These are phyloP conservation scores for Arthrocladium fulminans DNA, from an alignment of 2,329 filamentous ascomycete genomes.

Conservation along the genomic window DNA sequence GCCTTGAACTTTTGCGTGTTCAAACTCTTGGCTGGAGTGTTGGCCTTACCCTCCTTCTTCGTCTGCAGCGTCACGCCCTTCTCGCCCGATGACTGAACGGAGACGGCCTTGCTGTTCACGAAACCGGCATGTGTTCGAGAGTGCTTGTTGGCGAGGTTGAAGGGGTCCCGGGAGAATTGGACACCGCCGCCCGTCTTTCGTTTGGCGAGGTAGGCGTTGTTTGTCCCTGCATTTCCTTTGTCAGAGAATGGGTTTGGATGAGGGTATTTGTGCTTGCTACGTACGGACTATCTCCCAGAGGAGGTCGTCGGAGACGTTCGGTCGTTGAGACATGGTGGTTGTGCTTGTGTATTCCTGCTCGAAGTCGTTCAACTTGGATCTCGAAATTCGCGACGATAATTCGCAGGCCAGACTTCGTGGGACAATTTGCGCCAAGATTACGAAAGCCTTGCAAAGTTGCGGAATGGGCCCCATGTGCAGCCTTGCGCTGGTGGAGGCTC, in stretches of 20 bases:
- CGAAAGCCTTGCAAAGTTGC: not conserved
- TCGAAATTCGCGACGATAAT: not conserved
- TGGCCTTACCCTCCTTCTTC: constrained; percentile 65
- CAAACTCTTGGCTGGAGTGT: constrained; percentile 63
- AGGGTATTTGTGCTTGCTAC: constrained; percentile 38
- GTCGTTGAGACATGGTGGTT: constrained; percentile 36
- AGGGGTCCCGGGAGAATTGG: constrained; percentile 86
- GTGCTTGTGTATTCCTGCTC: not conserved
- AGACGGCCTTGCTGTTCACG: constrained; percentile 88
- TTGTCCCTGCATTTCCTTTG: constrained; percentile 52
- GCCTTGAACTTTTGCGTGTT: constrained; percentile 61
- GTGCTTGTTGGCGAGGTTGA: constrained; percentile 90
- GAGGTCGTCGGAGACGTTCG: constrained; percentile 80
- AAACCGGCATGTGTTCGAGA: constrained; percentile 90
- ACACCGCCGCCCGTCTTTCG: constrained; percentile 68
- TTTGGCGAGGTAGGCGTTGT: constrained; percentile 91
- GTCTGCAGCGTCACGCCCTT: constrained; percentile 70
- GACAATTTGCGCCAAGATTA: not conserved
- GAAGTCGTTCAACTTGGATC: not conserved
- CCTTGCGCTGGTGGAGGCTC: not conserved
- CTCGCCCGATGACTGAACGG: constrained; percentile 62
- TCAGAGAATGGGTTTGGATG: not conserved
- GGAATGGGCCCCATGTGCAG: not conserved
- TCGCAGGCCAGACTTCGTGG: not conserved
- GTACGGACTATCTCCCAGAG: constrained; percentile 93